phyloP scores from a whole-genome alignment of 148 eudicot genomes.

The Rheum nobile region DNA sequence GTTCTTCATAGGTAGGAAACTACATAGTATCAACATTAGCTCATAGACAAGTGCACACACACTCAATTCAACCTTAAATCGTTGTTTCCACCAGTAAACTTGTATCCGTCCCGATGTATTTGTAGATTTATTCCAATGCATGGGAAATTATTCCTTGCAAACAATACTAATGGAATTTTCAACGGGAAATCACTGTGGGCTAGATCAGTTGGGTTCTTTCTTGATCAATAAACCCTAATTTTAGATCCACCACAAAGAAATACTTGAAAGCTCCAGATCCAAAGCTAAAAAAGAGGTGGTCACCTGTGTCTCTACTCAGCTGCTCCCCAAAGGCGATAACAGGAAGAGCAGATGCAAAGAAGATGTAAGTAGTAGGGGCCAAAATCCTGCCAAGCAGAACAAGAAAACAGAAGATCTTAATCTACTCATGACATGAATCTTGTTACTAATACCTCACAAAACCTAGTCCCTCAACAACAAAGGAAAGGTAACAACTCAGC shows the following conservation, averaged over 20 bases:
- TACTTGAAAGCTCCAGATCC: background rate
- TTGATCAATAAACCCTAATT: background rate
- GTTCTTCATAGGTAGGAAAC: background rate
- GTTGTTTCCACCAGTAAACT: background rate
- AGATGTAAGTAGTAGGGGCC: constrained; percentile 55
- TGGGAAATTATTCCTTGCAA: no score
- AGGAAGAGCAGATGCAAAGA: constrained; percentile 62
- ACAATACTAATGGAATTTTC: no score
- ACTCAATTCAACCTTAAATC: background rate
- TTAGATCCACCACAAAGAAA: background rate
- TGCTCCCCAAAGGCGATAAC: constrained; percentile 61
- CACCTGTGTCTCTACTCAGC: constrained; percentile 52
- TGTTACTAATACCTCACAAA: background rate
- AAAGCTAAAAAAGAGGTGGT: background rate
- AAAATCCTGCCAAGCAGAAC: constrained; percentile 26
- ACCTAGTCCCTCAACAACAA: background rate
- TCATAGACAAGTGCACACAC: background rate
- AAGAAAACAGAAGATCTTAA: background rate
- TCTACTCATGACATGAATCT: background rate
- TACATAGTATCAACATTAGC: background rate
- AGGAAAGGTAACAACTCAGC: background rate
- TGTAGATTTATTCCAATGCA: no score
- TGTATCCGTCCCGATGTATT: no score
- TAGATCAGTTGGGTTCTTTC: background rate
- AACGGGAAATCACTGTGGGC: no score